Evolutionary conservation across 2,329 filamentous ascomycete genomes (phyloP), one percentile per base, ranked within the genome.

Genomic region (Penicillium expansum): DNA sequence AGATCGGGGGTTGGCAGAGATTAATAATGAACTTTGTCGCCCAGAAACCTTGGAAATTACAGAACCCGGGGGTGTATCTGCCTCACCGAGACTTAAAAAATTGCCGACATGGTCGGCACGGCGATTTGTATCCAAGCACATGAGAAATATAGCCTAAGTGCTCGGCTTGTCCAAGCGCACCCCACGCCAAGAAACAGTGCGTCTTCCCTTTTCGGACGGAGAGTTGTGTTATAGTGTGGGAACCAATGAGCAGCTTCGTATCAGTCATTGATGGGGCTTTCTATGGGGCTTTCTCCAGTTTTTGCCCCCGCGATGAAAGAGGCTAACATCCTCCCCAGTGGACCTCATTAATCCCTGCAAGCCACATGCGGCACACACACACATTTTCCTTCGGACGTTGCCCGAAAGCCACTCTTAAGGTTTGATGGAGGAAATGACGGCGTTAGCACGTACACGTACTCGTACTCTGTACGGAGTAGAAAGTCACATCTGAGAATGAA

Each of bases 141-240:
- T 29, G 44, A 27, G 13, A 20, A 16, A 20, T 10, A 8, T 5
- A 39, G 22, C 9, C 22, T 10, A 14, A 27, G 8, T 30, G 18
- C 35, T 52, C 53, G 32, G 42, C 41, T 11, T 22, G 16, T 57
- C 50, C 20, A 42, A 52, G 41, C 53, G 48, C 53, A 56, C 35
- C 50, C 55, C 55, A 54, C 50, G 55, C 55, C 55, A 57, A 57
- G 50, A 1, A 13, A 27, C 37, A 29, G 42, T 27, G 2, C 20
- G 33, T 24, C 30, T 42, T 41, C 16, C 54, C 48, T 20, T 47
- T 38, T 30, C 29, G 14, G 32, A 10, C 10, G 5, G 30, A 14
- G 13, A 53, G 39, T 41, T 37, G 11, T 16, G 11, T 20, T 27
- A n/a, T 24, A 24, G 5, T n/a, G 4, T 18, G 18, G 8, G 10